phyloP scores from a whole-genome alignment of 345 rosid species.

The Eucalyptus dawsonii region DNA sequence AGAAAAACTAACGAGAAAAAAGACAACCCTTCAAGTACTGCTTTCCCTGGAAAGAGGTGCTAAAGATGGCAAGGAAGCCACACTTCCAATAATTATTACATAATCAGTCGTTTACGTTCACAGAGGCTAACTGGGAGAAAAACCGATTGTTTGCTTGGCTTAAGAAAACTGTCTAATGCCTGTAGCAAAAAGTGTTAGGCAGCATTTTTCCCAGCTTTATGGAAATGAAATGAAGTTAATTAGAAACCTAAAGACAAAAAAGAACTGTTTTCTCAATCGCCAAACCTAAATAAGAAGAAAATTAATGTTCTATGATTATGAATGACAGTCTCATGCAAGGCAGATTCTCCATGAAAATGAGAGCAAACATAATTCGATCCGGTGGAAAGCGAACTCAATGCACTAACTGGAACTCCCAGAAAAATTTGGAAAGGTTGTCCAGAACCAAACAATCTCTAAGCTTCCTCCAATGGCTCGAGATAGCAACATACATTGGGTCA shows the following conservation, averaged over 20 bases:
- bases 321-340: background rate
- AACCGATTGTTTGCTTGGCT: background rate
- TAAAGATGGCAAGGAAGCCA: background rate
- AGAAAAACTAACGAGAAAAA: background rate
- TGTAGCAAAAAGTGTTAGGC: background rate
- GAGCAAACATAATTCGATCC: background rate
- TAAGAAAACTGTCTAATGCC: background rate
- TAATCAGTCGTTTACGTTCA: background rate
- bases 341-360: background rate
- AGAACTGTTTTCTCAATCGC: background rate
- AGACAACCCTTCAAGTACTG: background rate
- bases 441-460: background rate
- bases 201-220: background rate
- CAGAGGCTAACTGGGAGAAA: background rate
- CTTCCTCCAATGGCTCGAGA: background rate
- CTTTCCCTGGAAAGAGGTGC: background rate
- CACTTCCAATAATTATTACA: background rate
- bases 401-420: background rate
- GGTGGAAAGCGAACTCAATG: background rate
- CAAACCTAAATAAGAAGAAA: background rate
- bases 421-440: background rate
- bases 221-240: background rate
- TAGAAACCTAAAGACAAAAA: background rate
- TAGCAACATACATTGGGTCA: slow-evolving; percentile 47
- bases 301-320: background rate